phyloP scores from a whole-genome alignment of 2,329 filamentous ascomycete species.

The Curvularia eragrostidis region DNA sequence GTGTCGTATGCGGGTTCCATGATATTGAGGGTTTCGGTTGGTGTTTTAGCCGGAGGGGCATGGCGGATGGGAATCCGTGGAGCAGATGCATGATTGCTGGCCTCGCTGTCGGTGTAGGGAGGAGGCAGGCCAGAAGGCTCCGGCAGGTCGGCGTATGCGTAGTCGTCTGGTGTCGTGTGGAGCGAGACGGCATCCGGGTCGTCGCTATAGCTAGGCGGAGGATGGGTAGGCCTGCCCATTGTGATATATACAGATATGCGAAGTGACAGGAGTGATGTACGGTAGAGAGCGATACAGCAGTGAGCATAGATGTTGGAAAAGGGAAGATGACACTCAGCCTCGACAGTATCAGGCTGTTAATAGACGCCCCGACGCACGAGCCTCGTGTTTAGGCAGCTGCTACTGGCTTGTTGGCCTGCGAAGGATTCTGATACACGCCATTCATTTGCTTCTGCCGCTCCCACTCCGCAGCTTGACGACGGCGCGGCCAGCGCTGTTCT shows the following conservation, averaged over 20 bases:
- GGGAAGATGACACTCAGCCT: constrained; percentile 9
- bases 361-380: constrained; percentile 26
- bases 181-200: constrained; percentile 50
- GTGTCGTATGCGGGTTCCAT: constrained; percentile 44
- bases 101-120: constrained; percentile 47
- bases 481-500: background rate
- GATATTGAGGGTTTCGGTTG: constrained; percentile 34
- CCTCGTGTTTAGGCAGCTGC: constrained; percentile 34
- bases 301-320: background rate
- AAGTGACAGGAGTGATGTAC: background rate
- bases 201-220: constrained; percentile 40
- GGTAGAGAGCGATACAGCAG: background rate
- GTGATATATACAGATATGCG: constrained; percentile 4
- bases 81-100: constrained; percentile 15
- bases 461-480: background rate
- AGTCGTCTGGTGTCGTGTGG: constrained; percentile 49
- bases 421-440: constrained; percentile 10
- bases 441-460: background rate
- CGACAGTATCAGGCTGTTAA: constrained; percentile 15
- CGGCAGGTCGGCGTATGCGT: constrained; percentile 48
- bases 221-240: constrained; percentile 42
- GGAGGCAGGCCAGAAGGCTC: constrained; percentile 43
- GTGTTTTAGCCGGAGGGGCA: constrained; percentile 34
- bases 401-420: constrained; percentile 21
- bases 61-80: constrained; percentile 32